These are phyloP conservation scores for Rhodotorula toruloides DNA, from an alignment of 768 basidiomycete species.

Conservation along the genomic window DNA sequence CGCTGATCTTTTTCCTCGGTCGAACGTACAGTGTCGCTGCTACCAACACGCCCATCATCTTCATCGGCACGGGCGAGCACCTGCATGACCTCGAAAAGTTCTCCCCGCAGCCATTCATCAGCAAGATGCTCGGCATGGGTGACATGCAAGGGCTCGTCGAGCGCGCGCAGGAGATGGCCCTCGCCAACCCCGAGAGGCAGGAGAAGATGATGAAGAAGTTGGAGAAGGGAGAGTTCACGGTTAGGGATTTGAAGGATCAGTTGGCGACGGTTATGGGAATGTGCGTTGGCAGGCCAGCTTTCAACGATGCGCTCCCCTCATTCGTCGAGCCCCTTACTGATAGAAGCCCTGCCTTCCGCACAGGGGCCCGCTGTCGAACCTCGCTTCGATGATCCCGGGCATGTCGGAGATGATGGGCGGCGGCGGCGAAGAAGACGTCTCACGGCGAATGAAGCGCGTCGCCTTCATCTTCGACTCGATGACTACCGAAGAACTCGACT, in stretches of 20 bases:
- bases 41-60: slow-evolving; percentile 96
- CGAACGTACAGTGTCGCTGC: slow-evolving; percentile 72
- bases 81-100: slow-evolving; percentile 95
- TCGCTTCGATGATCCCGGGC: slow-evolving; percentile 98
- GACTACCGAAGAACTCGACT: slow-evolving; percentile 87
- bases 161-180: slow-evolving; percentile 94
- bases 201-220: slow-evolving; percentile 98
- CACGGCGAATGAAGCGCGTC: slow-evolving; percentile 88
- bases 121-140: slow-evolving; percentile 88
- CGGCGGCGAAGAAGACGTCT: slow-evolving; percentile 70
- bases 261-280: slow-evolving; percentile 97
- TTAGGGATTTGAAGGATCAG: slow-evolving; percentile 96
- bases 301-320: slow-evolving; percentile 17
- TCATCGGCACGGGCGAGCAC: slow-evolving; percentile 96
- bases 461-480: slow-evolving; percentile 98
- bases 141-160: slow-evolving; percentile 97
- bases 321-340: neutral
- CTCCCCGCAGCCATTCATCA: slow-evolving; percentile 92
- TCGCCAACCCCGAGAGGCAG: slow-evolving; percentile 75
- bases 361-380: slow-evolving; percentile 98
- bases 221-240: slow-evolving; percentile 92
- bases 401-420: slow-evolving; percentile 85
- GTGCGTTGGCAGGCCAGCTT: slow-evolving; percentile 58
- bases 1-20: neutral
- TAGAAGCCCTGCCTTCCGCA: neutral